Conservation (phyloP, 2,329 filamentous ascomycete genomes). For the Penicillium sp. region DNA sequence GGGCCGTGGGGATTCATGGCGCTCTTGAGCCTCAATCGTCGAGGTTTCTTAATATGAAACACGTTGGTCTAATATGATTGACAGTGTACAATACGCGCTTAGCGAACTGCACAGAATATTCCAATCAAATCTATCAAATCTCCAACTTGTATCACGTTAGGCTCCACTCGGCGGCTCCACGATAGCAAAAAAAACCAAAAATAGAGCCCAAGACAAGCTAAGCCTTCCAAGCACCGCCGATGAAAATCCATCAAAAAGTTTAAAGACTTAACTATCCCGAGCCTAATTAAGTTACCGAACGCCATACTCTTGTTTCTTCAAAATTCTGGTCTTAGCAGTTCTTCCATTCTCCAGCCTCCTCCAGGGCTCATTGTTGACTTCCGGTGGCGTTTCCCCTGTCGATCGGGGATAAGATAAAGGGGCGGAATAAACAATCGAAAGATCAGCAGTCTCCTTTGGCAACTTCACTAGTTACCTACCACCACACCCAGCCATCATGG, state of each 20-base stretch:
- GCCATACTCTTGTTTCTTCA: neutral
- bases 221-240: slow-evolving; percentile 3
- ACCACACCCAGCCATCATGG: slow-evolving; percentile 30
- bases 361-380: slow-evolving; percentile 9
- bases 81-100: slow-evolving; percentile 15
- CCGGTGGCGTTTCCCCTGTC: slow-evolving; percentile 13
- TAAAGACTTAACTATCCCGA: neutral
- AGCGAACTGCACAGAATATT: neutral
- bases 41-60: neutral
- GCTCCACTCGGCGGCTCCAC: neutral
- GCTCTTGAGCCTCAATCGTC: slow-evolving; percentile 16
- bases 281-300: too few relatives aligned
- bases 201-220: slow-evolving; percentile 4
- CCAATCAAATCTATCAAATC: neutral
- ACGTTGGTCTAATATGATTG: slow-evolving; percentile 3
- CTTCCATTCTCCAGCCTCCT: neutral
- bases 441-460: slow-evolving; percentile 2
- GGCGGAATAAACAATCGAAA: slow-evolving; percentile 11
- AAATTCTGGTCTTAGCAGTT: neutral
- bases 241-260: neutral
- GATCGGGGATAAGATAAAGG: slow-evolving; percentile 24
- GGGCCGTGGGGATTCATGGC: slow-evolving; percentile 22
- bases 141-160: neutral
- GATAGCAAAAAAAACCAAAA: slow-evolving; percentile 3
- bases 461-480: too few relatives aligned